phyloP scores from a whole-genome alignment of 371 early-diverging fungal genomes.

The Rhizomucor miehei region DNA sequence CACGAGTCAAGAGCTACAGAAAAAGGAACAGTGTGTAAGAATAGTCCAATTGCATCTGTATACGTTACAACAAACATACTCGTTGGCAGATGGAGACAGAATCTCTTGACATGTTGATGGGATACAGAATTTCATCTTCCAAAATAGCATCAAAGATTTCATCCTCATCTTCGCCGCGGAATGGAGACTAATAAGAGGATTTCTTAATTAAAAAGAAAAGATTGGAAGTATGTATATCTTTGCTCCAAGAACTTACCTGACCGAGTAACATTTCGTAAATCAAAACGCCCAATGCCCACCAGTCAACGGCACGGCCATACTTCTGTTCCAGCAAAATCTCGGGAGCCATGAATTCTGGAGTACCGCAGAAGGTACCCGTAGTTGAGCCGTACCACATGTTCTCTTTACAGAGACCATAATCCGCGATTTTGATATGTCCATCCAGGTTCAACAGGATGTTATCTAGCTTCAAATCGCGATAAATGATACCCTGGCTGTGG shows the following conservation, averaged over 20 bases:
- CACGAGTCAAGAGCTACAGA: conserved; percentile 78
- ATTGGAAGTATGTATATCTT: too few species aligned
- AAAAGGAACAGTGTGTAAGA: too few species aligned
- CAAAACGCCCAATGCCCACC: conserved; percentile 94
- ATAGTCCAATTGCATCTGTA: too few species aligned
- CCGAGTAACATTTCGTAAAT: conserved; percentile 97
- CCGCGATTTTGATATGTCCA: conserved; percentile 98
- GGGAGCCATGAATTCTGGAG: conserved; percentile 79
- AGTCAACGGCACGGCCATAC: conserved; percentile 87
- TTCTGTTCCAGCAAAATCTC: conserved; percentile 80
- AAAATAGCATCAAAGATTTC: conserved; percentile 96
- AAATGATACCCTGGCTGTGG: conserved; percentile 47
- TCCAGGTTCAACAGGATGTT: conserved; percentile 59
- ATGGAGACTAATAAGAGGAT: conserved; percentile 67
- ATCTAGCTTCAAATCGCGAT: conserved; percentile 52
- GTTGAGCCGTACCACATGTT: conserved; percentile 56
- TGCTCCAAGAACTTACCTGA: too few species aligned
- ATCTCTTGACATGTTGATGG: conserved; percentile 88
- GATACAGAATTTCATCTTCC: conserved; percentile 91
- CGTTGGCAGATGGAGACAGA: conserved; percentile 87
- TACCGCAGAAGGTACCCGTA: conserved; percentile 90
- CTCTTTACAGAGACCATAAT: conserved; percentile 84
- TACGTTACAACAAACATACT: conserved; percentile 48
- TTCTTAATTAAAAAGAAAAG: too few species aligned
- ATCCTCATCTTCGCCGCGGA: conserved; percentile 93